These are phyloP conservation scores for Phialemoniopsis sp. DNA, from an alignment of 2,329 filamentous ascomycete species.

Conservation along the genomic window DNA sequence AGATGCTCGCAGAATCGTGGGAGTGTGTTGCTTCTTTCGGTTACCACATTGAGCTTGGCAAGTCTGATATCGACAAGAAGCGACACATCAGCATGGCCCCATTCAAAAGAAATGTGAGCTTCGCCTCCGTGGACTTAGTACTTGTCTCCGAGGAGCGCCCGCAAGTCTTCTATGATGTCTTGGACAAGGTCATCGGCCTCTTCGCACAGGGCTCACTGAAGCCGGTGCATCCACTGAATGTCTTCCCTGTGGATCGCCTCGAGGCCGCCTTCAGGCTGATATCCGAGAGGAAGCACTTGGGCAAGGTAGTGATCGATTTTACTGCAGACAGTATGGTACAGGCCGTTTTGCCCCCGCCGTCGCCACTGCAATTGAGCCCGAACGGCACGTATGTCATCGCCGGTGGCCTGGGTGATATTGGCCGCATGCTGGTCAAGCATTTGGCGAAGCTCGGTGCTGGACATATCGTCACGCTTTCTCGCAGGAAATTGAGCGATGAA, in stretches of 20 bases:
- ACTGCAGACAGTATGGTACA: slow-evolving; percentile 9
- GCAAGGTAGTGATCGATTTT: slow-evolving; percentile 27
- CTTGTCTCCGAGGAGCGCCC: slow-evolving; percentile 1
- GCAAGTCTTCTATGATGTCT: slow-evolving; percentile 1
- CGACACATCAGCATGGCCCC: slow-evolving; percentile 25
- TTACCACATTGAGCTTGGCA: slow-evolving; percentile 23
- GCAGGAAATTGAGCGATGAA: too few relatives aligned
- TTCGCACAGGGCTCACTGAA: slow-evolving; percentile 5
- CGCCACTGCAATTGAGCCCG: too few relatives aligned
- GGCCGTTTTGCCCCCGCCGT: slow-evolving; percentile 6
- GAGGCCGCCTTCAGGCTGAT: slow-evolving; percentile 36
- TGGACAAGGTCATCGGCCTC: slow-evolving; percentile 2
- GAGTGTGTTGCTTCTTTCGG: slow-evolving; percentile 22
- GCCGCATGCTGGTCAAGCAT: slow-evolving; percentile 15
- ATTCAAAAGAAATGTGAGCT: slow-evolving; percentile 17
- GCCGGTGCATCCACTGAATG: slow-evolving; percentile 27
- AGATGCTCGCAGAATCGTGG: slow-evolving; percentile 19
- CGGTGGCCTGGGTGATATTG: slow-evolving; percentile 26
- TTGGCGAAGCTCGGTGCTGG: slow-evolving; percentile 21
- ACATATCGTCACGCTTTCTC: slow-evolving; percentile 21
- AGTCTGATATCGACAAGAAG: slow-evolving; percentile 20
- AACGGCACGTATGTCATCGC: slow-evolving; percentile 23
- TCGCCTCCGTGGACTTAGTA: slow-evolving; percentile 6
- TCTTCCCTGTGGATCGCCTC: slow-evolving; percentile 25
- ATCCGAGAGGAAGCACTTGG: slow-evolving; percentile 33